These are phyloP conservation scores for Suhomyces faveliae DNA, from an alignment of 805 yeast species.

Conservation along the genomic window DNA sequence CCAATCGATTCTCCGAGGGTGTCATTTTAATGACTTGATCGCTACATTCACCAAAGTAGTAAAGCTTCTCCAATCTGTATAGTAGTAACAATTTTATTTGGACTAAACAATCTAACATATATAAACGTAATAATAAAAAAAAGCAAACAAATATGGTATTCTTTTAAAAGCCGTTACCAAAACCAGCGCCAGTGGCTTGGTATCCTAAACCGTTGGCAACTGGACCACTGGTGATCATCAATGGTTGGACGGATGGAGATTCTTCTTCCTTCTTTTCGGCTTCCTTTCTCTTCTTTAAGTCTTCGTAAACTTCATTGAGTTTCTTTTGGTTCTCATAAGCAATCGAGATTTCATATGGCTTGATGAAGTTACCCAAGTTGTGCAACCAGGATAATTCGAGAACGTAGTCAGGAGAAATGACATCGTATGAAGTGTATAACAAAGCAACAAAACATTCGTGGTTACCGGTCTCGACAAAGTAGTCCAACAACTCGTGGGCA, in stretches of 20 bases:
- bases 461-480: constrained; percentile 96
- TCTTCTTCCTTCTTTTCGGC: constrained; percentile 51
- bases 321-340: constrained; percentile 75
- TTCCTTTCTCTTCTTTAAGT: constrained; percentile 67
- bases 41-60: constrained; percentile 16
- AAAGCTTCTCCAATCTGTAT: neutral
- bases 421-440: constrained; percentile 79
- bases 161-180: constrained; percentile 51
- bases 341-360: constrained; percentile 87
- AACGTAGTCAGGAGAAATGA: constrained; percentile 78
- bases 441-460: constrained; percentile 92
- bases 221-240: constrained; percentile 83
- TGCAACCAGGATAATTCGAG: constrained; percentile 90
- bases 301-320: constrained; percentile 62
- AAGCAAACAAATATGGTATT: neutral
- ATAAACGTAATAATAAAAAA: neutral
- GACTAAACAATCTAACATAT: constrained; percentile 6
- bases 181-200: constrained; percentile 72
- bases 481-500: constrained; percentile 83
- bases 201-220: constrained; percentile 51
- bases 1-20: constrained; percentile 15
- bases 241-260: constrained; percentile 52
- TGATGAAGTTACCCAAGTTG: constrained; percentile 76
- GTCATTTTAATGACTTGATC: constrained; percentile 14
- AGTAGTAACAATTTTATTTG: constrained; percentile 1